Conservation (phyloP, 179 eudicot species). For the Camellia oleifera region DNA sequence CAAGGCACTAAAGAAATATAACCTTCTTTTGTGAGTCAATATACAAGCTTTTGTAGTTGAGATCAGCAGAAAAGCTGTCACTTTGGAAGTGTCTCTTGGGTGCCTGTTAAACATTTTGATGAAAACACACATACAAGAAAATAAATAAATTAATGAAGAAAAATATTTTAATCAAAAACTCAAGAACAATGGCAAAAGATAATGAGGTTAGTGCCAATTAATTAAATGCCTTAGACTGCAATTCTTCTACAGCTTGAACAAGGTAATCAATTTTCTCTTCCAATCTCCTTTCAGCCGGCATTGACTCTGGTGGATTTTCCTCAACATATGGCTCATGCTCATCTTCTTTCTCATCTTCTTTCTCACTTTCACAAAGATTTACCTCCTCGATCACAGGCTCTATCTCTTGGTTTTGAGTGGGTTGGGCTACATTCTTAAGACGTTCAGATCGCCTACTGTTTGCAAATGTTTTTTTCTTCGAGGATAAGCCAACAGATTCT, state of each 20-base stretch:
- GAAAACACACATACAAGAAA: neutral
- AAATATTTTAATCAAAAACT: neutral
- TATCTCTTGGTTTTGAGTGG: slow-evolving; percentile 10
- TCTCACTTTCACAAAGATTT: slow-evolving; percentile 23
- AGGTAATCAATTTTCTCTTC: slow-evolving; percentile 26
- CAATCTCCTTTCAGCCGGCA: slow-evolving; percentile 9
- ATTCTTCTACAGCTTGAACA: slow-evolving; percentile 20
- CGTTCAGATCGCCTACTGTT: slow-evolving; percentile 30
- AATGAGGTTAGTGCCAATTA: neutral
- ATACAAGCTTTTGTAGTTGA: slow-evolving; percentile 45
- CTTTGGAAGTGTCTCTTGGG: slow-evolving; percentile 14
- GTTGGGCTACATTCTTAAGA: slow-evolving; percentile 14
- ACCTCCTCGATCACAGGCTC: slow-evolving; percentile 12
- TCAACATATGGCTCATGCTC: neutral
- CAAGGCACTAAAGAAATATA: neutral
- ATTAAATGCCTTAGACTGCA: slow-evolving; percentile 20
- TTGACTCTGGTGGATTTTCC: slow-evolving; percentile 10
- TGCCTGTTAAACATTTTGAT: slow-evolving; percentile 17
- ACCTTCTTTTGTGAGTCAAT: slow-evolving; percentile 50
- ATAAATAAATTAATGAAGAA: neutral
- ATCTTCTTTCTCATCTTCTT: slow-evolving; percentile 24
- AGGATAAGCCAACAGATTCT: slow-evolving; percentile 9
- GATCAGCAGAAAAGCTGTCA: slow-evolving; percentile 17
- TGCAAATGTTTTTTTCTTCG: neutral
- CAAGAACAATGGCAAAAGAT: neutral